Evolutionary conservation across 2,329 filamentous ascomycete genomes (phyloP).

Genomic region (Gaeumannomyces sp.): DNA sequence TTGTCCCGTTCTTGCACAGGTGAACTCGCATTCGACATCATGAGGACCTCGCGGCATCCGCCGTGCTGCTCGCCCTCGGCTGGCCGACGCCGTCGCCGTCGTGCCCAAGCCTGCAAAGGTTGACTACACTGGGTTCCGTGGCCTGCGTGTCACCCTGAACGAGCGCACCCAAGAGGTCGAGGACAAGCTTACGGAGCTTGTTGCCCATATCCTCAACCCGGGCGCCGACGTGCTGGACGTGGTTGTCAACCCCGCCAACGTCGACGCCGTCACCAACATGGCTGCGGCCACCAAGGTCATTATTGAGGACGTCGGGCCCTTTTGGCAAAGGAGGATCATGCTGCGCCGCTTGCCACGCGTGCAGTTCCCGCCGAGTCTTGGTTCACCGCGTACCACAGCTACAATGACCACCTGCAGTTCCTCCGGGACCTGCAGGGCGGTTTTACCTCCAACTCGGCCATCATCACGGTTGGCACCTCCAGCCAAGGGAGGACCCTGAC

Average conservation of each 20-base stretch:
- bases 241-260: slow-evolving; percentile 6
- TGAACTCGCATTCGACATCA: slow-evolving; percentile 3
- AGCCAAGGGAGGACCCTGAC: slow-evolving; percentile 47
- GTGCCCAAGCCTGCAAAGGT: not conserved
- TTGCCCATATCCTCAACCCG: slow-evolving; percentile 10
- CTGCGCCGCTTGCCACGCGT: not conserved
- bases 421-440: slow-evolving; percentile 37
- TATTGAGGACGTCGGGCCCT: slow-evolving; percentile 6
- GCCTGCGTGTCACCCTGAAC: slow-evolving; percentile 7
- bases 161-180: slow-evolving; percentile 7
- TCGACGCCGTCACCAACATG: slow-evolving; percentile 2
- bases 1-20: not conserved
- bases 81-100: slow-evolving; percentile 7
- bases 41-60: slow-evolving; percentile 6
- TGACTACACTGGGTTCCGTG: slow-evolving; percentile 8
- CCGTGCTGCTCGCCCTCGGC: slow-evolving; percentile 8
- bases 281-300: slow-evolving; percentile 2
- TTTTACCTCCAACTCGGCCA: slow-evolving; percentile 40
- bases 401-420: slow-evolving; percentile 44
- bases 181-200: slow-evolving; percentile 8
- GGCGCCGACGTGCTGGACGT: slow-evolving; percentile 7
- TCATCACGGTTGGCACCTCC: slow-evolving; percentile 39
- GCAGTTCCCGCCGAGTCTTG: slow-evolving; percentile 29
- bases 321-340: slow-evolving; percentile 1
- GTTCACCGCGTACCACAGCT: slow-evolving; percentile 49